Base-by-base conservation (phyloP, 2,329 filamentous ascomycete species). In the Corinectria fuckeliana region DNA sequence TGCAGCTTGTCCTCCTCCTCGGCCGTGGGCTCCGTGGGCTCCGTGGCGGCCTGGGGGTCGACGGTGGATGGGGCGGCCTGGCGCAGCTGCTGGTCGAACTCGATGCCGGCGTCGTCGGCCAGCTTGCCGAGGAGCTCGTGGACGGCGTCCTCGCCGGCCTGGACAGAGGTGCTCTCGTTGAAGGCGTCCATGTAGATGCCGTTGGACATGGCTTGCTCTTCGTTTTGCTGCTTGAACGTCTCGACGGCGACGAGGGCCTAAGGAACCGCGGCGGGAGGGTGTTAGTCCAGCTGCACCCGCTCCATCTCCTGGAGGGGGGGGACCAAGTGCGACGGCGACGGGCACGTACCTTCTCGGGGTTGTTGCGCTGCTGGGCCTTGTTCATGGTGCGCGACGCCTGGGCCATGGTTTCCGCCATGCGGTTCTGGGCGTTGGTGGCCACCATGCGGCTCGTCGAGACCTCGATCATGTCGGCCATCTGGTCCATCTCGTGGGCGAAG, bases 171-270 rank as follows among this genome's bases (percentile, higher is more conserved):
- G 34, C 90, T 90, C 61, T 90, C 89, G 20, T 86, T 88, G 62
- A 93, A 94, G 60, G 92, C 91, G 72, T 93, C 92, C 76, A 94
- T 91, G 77, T 95, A 95, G 77, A 93, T 92, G 67, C 88, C 84
- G 75, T 86, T 87, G 72, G 80, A 83, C 78, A 88, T 85, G 74
- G 84, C 82, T 75, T 87, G 87, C 69, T 87, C 85, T 72, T 88
- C 85, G 76, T 86, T 87, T 70, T 87, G 85, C 63, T 81, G 76
- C 73, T 83, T 83, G 80, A 85, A 86, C 69, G 86, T 83, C 70
- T 88, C 85, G 65, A 87, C 80, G 7, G 85, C 85, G 48, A 83
- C 76, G 64, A 88, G 82, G 53, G 85, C 87, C 79, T 83, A 56
- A 9, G 28, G 9, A 6, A n/a, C n/a, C n/a, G 10, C 23, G 23